phyloP scores from a whole-genome alignment of 345 rosid species.

The Erodium maritimum region DNA sequence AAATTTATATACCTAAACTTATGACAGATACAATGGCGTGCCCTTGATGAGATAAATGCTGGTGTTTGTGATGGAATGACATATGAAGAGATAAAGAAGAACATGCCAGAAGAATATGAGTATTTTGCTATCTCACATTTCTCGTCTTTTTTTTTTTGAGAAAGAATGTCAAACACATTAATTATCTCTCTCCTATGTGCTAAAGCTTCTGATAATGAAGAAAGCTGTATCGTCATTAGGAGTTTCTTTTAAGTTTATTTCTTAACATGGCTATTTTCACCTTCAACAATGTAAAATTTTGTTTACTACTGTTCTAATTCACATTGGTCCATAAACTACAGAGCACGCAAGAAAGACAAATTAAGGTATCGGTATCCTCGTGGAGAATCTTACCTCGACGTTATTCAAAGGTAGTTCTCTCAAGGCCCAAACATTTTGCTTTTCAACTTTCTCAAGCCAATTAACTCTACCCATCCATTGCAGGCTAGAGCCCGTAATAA shows the following conservation, averaged over 20 bases:
- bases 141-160: conserved; percentile 1
- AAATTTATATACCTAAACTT: conserved; percentile 3
- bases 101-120: conserved; percentile 98
- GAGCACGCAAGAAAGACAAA: conserved; percentile 86
- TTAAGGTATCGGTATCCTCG: conserved; percentile 93
- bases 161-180: background rate
- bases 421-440: background rate
- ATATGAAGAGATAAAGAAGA: conserved; percentile 82
- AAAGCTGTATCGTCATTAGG: background rate
- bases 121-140: conserved; percentile 25
- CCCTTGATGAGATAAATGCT: conserved; percentile 95
- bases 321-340: conserved; percentile 12
- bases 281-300: background rate
- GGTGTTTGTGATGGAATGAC: conserved; percentile 99
- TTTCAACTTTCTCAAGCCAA: conserved; percentile 4
- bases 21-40: conserved; percentile 96
- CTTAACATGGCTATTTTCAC: background rate
- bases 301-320: background rate
- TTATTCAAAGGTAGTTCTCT: conserved; percentile 71
- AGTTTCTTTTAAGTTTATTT: background rate
- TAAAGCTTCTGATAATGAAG: background rate
- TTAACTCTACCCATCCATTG: conserved; percentile 11
- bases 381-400: conserved; percentile 98
- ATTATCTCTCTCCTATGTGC: too few relatives aligned
- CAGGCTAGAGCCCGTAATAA: conserved; percentile 97